Conservation (phyloP, 169 alveolate species). For the Cryptosporidium ryanae region DNA sequence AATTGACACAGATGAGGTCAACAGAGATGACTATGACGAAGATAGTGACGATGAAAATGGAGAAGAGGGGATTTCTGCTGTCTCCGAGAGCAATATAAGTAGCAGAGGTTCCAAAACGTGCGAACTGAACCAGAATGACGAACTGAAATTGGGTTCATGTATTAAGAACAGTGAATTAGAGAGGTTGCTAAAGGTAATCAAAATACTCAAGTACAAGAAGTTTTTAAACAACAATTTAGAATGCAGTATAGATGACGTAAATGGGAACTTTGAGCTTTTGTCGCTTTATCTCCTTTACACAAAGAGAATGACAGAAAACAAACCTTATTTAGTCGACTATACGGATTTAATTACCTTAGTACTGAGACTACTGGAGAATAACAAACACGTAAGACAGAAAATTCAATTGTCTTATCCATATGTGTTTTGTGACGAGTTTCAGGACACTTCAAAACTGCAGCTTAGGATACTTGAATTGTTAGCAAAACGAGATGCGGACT, state of each 20-base stretch:
- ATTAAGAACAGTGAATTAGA: constrained; percentile 47
- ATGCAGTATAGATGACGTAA: constrained; percentile 45
- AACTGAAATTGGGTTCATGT: not conserved
- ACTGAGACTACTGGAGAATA: constrained; percentile 73
- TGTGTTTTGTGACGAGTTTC: constrained; percentile 85
- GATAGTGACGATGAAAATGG: not conserved
- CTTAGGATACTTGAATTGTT: constrained; percentile 76
- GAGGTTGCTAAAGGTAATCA: constrained; percentile 31
- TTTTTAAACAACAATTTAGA: constrained; percentile 2
- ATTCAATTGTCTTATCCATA: constrained; percentile 77
- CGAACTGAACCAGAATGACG: not conserved
- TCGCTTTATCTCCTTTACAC: constrained; percentile 48
- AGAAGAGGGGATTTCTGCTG: not conserved
- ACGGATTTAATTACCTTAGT: constrained; percentile 76
- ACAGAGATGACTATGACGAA: constrained; percentile 52
- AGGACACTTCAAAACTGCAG: constrained; percentile 83
- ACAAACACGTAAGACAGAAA: constrained; percentile 49
- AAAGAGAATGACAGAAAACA: constrained; percentile 51
- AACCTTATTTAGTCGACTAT: constrained; percentile 80
- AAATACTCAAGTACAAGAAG: constrained; percentile 17
- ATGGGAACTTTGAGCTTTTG: constrained; percentile 45
- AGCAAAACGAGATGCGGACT: not conserved
- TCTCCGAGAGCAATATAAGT: not conserved
- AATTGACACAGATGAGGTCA: not conserved
- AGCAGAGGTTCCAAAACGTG: not conserved